Base-by-base conservation (phyloP, 371 early-diverging fungal species). In the Coemansia sp. region DNA sequence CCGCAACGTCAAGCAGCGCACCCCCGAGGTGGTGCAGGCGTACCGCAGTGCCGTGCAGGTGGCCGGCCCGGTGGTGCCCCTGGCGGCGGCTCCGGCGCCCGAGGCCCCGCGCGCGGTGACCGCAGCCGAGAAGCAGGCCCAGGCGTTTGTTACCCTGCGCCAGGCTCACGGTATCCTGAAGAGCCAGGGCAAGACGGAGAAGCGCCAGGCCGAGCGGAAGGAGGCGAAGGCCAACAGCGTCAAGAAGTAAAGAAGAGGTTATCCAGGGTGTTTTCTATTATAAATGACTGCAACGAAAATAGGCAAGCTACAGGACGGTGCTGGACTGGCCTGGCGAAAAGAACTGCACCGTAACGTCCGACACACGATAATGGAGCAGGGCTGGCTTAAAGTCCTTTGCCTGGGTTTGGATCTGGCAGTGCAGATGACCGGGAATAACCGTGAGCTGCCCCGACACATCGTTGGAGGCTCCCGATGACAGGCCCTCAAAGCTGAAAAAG, bases 101-200 rank as follows among this genome's bases (percentile, higher is more conserved):
- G 89, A 88, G 81, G 87, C 89, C 76, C 90, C 89, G 65, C 90
- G 94, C 80, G 86, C 87, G 68, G 86, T 93, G 84, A 85, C 92
- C 63, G 89, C 83, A 59, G 90, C 92, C 66, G 93, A 93, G 84
- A 90, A 92, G 85, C 81, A 82, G 68, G 77, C 77, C 75, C 81
- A 82, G 59, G 94, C 94, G 61, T 98, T 84, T 88, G 84, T 83
- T 78, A 86, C 88, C 76, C 91, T 95, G 79, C 92, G 95, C 84
- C 88, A 88, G 81, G 94, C 94, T 74, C 92, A 92, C 69, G 87
- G 90, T 62, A 88, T 84, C 81, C 82, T 84, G 72, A 90, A 90
- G 72, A 84, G 84, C 72, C 85, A 85, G 81, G 98, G 97, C 79
- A 83, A 85, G 63, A 89, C 94, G 69, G 93, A 89, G 66, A 71